phyloP scores from a whole-genome alignment of 371 early-diverging fungal species.

The Mortierella sp. region DNA sequence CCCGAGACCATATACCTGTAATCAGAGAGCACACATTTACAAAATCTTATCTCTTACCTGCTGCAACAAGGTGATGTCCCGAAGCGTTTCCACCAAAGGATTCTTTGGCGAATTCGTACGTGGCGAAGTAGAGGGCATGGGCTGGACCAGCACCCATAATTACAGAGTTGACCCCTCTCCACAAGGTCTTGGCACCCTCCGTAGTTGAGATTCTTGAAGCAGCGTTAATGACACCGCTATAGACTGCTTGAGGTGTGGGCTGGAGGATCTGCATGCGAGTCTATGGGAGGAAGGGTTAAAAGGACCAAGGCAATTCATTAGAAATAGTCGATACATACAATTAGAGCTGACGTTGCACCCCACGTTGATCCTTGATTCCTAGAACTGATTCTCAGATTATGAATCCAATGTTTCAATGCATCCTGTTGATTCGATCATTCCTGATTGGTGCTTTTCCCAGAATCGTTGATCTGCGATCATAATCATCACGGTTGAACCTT shows the following conservation, averaged over 20 bases:
- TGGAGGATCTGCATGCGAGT: constrained; percentile 91
- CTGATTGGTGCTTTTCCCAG: constrained; percentile 60
- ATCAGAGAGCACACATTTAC: neutral
- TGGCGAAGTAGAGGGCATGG: constrained; percentile 96
- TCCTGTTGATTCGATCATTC: constrained; percentile 3
- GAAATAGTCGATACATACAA: neutral
- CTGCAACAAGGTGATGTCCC: constrained; percentile 74
- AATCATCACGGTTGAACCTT: no score
- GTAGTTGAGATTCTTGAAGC: constrained; percentile 73
- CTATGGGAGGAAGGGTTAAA: constrained; percentile 54
- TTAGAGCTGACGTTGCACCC: neutral
- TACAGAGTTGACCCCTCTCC: constrained; percentile 94
- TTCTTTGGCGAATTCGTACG: constrained; percentile 92
- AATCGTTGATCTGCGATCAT: neutral
- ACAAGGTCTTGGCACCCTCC: constrained; percentile 84
- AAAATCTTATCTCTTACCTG: constrained; percentile 60
- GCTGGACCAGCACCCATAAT: constrained; percentile 96
- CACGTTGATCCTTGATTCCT: neutral
- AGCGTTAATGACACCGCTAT: constrained; percentile 75
- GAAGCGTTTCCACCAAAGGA: constrained; percentile 67
- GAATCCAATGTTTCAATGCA: neutral
- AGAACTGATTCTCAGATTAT: neutral
- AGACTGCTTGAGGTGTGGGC: constrained; percentile 70
- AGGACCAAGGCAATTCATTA: constrained; percentile 7
- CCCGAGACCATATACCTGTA: neutral